phyloP scores from a whole-genome alignment of 116 monocot genomes.

The Dioscorea cayenensis region DNA sequence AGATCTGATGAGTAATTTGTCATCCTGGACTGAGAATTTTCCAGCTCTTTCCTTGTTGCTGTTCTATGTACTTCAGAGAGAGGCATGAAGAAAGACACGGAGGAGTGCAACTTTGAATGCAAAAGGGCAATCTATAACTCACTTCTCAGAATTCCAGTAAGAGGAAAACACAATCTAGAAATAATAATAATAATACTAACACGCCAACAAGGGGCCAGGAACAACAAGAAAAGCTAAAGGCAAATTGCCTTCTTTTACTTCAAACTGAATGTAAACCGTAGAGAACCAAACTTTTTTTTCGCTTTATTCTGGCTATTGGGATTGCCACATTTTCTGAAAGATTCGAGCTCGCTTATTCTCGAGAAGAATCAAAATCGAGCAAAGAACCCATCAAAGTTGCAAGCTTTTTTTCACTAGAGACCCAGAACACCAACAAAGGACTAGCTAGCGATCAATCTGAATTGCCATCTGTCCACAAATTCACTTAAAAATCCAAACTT shows the following conservation, averaged over 20 bases:
- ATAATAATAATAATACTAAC: too few species aligned
- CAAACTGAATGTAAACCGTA: too few species aligned
- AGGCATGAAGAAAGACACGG: slow-evolving; percentile 11
- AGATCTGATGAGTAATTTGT: slow-evolving; percentile 29
- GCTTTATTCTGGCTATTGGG: not conserved
- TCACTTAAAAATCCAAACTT: not conserved
- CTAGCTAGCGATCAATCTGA: not conserved
- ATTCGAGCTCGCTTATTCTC: not conserved
- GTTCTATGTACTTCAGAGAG: slow-evolving; percentile 26
- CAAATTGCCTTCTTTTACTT: too few species aligned
- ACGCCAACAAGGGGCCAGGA: too few species aligned
- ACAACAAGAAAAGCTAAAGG: too few species aligned
- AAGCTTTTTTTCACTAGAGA: not conserved
- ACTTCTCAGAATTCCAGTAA: not conserved
- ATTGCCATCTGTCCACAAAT: not conserved
- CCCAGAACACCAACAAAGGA: not conserved
- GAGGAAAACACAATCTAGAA: not conserved
- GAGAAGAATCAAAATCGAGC: not conserved
- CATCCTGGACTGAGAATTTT: slow-evolving; percentile 24
- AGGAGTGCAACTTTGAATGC: not conserved
- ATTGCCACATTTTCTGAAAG: not conserved
- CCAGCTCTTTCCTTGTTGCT: slow-evolving; percentile 9
- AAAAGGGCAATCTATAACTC: not conserved
- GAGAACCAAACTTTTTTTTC: too few species aligned
- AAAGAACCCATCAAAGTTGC: not conserved